Evolutionary conservation across 441 rosid species (phyloP).

Genomic region (Jatropha multifida): DNA sequence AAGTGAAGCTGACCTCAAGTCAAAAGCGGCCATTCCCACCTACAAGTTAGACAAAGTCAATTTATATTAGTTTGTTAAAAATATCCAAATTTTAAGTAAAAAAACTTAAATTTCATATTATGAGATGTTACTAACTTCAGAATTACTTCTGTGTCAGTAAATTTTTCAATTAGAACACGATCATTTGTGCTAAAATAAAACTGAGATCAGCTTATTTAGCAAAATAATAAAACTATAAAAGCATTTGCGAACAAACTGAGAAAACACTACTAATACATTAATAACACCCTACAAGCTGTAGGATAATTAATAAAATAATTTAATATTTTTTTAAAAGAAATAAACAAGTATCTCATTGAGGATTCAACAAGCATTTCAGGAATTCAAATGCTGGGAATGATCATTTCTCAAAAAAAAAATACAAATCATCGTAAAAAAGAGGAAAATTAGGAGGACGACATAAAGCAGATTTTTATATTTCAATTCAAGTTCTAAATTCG

Average conservation of each 20-base stretch:
- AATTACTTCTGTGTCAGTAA: not conserved
- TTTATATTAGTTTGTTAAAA: not conserved
- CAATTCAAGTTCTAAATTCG: not conserved
- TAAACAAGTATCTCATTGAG: not conserved
- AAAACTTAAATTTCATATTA: not conserved
- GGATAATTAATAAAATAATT: not conserved
- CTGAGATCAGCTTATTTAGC: not conserved
- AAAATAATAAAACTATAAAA: not conserved
- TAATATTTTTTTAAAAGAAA: not conserved
- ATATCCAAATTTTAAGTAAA: not conserved
- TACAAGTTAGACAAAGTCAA: slow-evolving; percentile 24
- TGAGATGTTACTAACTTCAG: not conserved
- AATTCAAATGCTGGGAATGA: not conserved
- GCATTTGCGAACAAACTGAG: not conserved
- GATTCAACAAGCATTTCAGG: not conserved
- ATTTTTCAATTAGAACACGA: not conserved
- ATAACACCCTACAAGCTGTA: not conserved
- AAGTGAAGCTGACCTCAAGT: slow-evolving; percentile 83
- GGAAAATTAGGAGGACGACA: not conserved
- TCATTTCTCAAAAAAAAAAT: not conserved
- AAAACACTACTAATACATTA: not conserved
- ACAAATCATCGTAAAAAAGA: not conserved
- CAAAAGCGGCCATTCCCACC: slow-evolving; percentile 98
- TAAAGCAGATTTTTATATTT: not conserved
- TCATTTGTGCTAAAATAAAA: not conserved